Evolutionary conservation across 441 rosid genomes (phyloP).

Genomic region (Arabidopsis lyrata): DNA sequence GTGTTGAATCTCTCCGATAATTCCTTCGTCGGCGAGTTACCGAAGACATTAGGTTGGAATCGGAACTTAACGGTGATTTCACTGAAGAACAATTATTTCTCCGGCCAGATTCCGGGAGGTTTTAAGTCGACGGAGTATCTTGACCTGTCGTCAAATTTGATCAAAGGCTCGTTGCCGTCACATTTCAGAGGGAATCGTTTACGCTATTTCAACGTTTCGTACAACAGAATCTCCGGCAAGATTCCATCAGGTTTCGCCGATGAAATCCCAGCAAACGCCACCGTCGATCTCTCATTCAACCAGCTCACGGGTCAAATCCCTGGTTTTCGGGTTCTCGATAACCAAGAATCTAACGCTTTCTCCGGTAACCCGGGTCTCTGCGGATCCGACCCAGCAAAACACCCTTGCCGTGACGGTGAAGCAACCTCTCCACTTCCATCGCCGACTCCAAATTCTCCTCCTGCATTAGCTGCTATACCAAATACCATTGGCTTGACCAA

Average conservation of each 20-base stretch:
- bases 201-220: constrained; percentile 64
- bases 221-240: constrained; percentile 66
- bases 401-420: constrained; percentile 53
- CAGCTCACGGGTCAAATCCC: constrained; percentile 75
- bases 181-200: constrained; percentile 66
- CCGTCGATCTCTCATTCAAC: constrained; percentile 78
- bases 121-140: constrained; percentile 56
- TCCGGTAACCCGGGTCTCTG: constrained; percentile 74
- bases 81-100: constrained; percentile 61
- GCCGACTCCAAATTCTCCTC: constrained; percentile 58
- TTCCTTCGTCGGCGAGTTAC: constrained; percentile 72
- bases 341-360: constrained; percentile 55
- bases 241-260: constrained; percentile 64
- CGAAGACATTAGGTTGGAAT: constrained; percentile 49
- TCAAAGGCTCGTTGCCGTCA: constrained; percentile 73
- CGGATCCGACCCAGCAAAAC: constrained; percentile 46
- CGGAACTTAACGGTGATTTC: constrained; percentile 59
- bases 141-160: constrained; percentile 79
- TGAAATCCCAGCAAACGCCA: constrained; percentile 62
- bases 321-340: constrained; percentile 50
- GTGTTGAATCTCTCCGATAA: constrained; percentile 73
- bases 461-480: constrained; percentile 82
- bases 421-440: constrained; percentile 61
- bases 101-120: constrained; percentile 60
- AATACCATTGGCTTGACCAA: constrained; percentile 54